These are phyloP conservation scores for Aspergillus carlsbadensis DNA, from an alignment of 495 filamentous ascomycete species.

Conservation along the genomic window DNA sequence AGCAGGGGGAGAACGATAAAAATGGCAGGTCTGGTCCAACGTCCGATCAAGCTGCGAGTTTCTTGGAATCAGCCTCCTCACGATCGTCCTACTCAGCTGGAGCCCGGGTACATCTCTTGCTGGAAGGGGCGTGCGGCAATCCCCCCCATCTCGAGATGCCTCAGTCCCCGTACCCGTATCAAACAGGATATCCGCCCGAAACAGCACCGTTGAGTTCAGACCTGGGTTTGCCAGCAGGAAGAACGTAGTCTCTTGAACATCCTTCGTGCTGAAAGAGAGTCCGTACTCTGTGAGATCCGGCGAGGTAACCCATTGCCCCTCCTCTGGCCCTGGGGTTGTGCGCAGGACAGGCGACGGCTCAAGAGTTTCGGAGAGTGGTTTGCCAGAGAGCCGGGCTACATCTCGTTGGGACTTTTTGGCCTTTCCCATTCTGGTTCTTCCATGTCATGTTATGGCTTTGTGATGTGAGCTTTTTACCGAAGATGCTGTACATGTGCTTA, in stretches of 20 bases:
- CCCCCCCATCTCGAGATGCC: background rate
- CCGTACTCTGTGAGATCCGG: conserved; percentile 27
- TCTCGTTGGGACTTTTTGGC: conserved; percentile 21
- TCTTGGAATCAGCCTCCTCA: conserved; percentile 76
- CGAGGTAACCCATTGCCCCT: conserved; percentile 33
- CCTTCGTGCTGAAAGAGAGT: conserved; percentile 51
- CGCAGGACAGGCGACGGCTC: conserved; percentile 18
- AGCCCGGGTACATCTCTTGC: conserved; percentile 52
- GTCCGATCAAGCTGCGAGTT: conserved; percentile 72
- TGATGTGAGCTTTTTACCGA: too few relatives aligned
- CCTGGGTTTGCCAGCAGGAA: conserved; percentile 84
- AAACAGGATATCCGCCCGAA: conserved; percentile 81
- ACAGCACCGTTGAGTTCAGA: conserved; percentile 76
- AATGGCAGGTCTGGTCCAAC: conserved; percentile 76
- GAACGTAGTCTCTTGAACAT: conserved; percentile 63
- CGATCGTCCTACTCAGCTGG: conserved; percentile 55
- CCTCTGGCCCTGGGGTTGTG: conserved; percentile 11
- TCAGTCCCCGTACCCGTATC: conserved; percentile 38
- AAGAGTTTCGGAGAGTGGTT: conserved; percentile 31
- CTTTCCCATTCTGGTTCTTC: conserved; percentile 2
- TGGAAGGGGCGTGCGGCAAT: conserved; percentile 14
- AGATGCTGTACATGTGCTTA: background rate
- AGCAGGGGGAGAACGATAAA: conserved; percentile 43
- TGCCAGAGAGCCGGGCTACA: conserved; percentile 27
- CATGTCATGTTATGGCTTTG: too few relatives aligned